A percentile compares a stretch with the other conserved stretches of the same genome.
These are phyloP conservation scores for Aspergillus aculeatinus DNA, from an alignment of 2,329 filamentous ascomycete species.

Conservation along the genomic window DNA sequence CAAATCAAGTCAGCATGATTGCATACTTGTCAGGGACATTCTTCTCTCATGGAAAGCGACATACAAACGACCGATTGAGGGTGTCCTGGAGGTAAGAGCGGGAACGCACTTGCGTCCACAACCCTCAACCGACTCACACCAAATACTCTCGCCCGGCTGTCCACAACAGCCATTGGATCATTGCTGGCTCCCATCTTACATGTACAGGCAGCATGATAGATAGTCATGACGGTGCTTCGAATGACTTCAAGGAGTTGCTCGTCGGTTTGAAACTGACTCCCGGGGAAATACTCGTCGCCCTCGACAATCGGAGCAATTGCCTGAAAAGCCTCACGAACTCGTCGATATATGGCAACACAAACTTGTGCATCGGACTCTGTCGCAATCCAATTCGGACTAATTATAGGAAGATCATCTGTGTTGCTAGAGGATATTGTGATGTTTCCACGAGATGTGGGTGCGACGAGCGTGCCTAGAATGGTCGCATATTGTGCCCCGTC, in stretches of 20 bases:
- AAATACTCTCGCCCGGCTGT: conserved; percentile 32
- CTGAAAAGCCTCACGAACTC: conserved; percentile 41
- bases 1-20: conserved; percentile 5
- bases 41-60: conserved; percentile 9
- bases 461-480: conserved; percentile 26
- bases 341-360: conserved; percentile 45
- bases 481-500: conserved; percentile 28
- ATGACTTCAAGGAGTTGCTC: conserved; percentile 44
- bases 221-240: conserved; percentile 29
- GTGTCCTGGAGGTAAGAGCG: conserved; percentile 43
- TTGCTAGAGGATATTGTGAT: conserved; percentile 40
- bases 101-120: conserved; percentile 40
- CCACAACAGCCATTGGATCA: conserved; percentile 35
- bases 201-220: conserved; percentile 33
- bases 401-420: conserved; percentile 39
- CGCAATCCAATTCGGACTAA: conserved; percentile 50
- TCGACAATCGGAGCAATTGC: conserved; percentile 32
- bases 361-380: conserved; percentile 47
- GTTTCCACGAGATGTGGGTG: conserved; percentile 48
- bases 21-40: neutral
- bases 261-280: conserved; percentile 41
- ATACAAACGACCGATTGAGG: conserved; percentile 43
- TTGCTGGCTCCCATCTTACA: conserved; percentile 32
- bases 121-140: conserved; percentile 35
- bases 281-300: conserved; percentile 41